phyloP scores from a whole-genome alignment of 495 filamentous ascomycete species.

The Jackrogersella minutella region DNA sequence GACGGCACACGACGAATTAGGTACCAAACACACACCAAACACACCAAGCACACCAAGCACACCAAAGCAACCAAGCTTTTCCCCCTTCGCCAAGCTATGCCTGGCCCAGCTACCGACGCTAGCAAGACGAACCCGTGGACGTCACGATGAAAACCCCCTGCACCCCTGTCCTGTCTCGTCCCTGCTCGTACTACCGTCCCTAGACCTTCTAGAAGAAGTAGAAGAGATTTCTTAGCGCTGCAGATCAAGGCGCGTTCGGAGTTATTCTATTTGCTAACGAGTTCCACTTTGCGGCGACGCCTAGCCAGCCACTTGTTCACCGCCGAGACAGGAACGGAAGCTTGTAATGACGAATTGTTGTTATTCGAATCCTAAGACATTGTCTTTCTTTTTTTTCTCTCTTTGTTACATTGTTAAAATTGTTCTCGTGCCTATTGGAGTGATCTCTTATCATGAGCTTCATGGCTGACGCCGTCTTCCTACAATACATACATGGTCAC shows the following conservation, averaged over 20 bases:
- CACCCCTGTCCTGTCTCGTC: constrained; percentile 4
- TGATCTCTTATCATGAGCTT: constrained; percentile 17
- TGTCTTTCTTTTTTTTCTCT: background rate
- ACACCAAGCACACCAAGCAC: background rate
- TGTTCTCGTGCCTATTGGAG: background rate
- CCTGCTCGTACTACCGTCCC: background rate
- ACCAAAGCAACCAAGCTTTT: constrained; percentile 3
- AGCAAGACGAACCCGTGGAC: constrained; percentile 26
- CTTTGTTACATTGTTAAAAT: background rate
- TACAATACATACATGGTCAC: no score
- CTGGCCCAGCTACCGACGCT: constrained; percentile 38
- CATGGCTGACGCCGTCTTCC: constrained; percentile 33
- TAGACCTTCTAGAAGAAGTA: constrained; percentile 39
- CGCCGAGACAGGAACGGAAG: constrained; percentile 36
- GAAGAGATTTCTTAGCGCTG: constrained; percentile 41
- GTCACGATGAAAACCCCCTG: no score
- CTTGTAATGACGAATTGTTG: constrained; percentile 20
- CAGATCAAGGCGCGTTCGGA: constrained; percentile 23
- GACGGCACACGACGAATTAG: no score
- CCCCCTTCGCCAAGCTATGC: constrained; percentile 26
- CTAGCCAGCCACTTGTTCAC: constrained; percentile 26
- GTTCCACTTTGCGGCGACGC: constrained; percentile 34
- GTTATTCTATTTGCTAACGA: constrained; percentile 28
- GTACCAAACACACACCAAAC: constrained; percentile 1
- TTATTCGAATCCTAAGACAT: constrained; percentile 9